Conservation (phyloP, 2,329 filamentous ascomycete species). For the Cordyceps pruinosa region DNA sequence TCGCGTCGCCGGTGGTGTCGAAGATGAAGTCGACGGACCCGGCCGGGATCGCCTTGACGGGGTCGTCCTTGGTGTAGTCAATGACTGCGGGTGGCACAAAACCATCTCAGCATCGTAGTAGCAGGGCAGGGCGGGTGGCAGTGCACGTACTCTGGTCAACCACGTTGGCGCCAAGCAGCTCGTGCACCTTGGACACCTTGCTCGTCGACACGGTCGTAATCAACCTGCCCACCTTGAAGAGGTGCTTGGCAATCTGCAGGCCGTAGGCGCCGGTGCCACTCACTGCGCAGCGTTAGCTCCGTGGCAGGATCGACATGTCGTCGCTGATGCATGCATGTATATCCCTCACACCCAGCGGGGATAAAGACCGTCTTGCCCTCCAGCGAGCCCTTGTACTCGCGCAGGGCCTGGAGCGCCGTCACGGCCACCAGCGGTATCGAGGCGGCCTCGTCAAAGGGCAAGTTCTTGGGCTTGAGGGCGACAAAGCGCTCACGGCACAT, state of each 20-base stretch:
- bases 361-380: constrained; percentile 26
- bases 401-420: constrained; percentile 34
- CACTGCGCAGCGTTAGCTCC: constrained; percentile 12
- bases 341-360: constrained; percentile 20
- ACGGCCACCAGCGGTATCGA: constrained; percentile 36
- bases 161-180: constrained; percentile 30
- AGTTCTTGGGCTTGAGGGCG: constrained; percentile 31
- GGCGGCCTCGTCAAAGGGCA: constrained; percentile 36
- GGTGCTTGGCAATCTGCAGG: constrained; percentile 37
- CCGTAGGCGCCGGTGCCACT: constrained; percentile 21
- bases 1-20: constrained; percentile 31
- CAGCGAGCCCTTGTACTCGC: constrained; percentile 31
- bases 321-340: neutral
- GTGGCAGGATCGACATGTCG: neutral
- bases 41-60: constrained; percentile 22
- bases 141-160: constrained; percentile 27
- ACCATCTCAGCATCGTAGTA: too few relatives aligned
- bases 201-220: constrained; percentile 38
- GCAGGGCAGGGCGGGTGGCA: neutral
- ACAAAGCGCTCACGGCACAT: constrained; percentile 26
- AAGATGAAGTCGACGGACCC: constrained; percentile 36
- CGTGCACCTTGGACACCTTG: constrained; percentile 31
- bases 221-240: constrained; percentile 36
- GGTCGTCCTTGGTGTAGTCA: constrained; percentile 19
- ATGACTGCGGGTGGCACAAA: constrained; percentile 18